Evolutionary conservation across 2,329 filamentous ascomycete species (phyloP).

Genomic region (Pestalotiopsis sp.): DNA sequence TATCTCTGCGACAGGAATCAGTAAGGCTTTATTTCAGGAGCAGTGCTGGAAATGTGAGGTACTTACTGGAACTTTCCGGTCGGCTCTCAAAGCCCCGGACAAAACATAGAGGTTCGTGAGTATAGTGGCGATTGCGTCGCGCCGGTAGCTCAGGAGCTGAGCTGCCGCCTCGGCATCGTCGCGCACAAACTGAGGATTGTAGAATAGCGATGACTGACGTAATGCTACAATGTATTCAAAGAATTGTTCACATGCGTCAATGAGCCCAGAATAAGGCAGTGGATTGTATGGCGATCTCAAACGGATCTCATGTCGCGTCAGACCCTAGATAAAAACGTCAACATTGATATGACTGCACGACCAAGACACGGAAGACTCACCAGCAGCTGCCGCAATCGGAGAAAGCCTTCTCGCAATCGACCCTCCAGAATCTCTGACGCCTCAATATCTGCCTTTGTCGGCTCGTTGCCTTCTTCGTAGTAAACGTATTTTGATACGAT

Average conservation of each 20-base stretch:
- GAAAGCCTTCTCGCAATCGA: slow-evolving; percentile 61
- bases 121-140: slow-evolving; percentile 60
- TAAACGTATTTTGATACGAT: slow-evolving; percentile 61
- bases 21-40: background rate
- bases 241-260: slow-evolving; percentile 58
- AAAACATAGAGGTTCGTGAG: slow-evolving; percentile 62
- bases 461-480: slow-evolving; percentile 56
- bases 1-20: slow-evolving; percentile 41
- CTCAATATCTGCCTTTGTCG: slow-evolving; percentile 52
- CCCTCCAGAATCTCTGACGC: slow-evolving; percentile 61
- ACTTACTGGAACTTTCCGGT: slow-evolving; percentile 51
- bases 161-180: slow-evolving; percentile 52
- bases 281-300: slow-evolving; percentile 60
- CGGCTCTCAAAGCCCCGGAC: slow-evolving; percentile 55
- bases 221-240: slow-evolving; percentile 62
- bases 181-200: slow-evolving; percentile 54
- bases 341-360: background rate
- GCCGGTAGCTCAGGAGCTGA: slow-evolving; percentile 50
- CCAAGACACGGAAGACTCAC: slow-evolving; percentile 29
- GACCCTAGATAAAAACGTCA: slow-evolving; percentile 31
- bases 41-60: background rate
- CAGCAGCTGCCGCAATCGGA: slow-evolving; percentile 58
- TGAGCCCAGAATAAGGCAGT: slow-evolving; percentile 57
- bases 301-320: slow-evolving; percentile 62
- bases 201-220: slow-evolving; percentile 60